phyloP scores from a whole-genome alignment of 129 eudicot genomes.

The Tagetes erecta region DNA sequence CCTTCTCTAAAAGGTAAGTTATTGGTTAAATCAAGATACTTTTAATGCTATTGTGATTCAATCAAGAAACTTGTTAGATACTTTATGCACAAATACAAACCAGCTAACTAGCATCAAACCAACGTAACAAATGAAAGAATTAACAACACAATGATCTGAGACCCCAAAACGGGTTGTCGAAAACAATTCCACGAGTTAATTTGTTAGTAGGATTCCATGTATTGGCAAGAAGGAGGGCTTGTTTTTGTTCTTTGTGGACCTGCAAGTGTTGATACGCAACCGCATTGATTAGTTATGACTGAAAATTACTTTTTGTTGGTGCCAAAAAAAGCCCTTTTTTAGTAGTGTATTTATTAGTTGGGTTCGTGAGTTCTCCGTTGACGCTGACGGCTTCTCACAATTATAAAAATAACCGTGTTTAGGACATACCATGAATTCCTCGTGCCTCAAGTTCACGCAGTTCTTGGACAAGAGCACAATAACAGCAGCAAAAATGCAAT shows the following conservation, averaged over 20 bases:
- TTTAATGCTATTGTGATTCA: background rate
- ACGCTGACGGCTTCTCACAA: background rate
- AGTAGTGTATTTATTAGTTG: background rate
- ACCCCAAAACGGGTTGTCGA: conserved; percentile 1
- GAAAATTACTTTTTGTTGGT: background rate
- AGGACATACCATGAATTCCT: conserved; percentile 45
- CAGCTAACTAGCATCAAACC: conserved; percentile 5
- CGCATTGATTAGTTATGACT: conserved; percentile 4
- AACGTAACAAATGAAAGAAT: background rate
- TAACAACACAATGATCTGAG: background rate
- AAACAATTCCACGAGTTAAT: background rate
- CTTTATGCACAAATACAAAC: background rate
- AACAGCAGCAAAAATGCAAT: conserved; percentile 71
- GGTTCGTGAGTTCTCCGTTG: background rate
- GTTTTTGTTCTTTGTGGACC: conserved; percentile 57
- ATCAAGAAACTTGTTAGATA: background rate
- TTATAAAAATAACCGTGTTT: background rate
- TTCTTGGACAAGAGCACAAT: conserved; percentile 92
- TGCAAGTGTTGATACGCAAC: conserved; percentile 34
- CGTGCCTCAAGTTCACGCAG: conserved; percentile 68
- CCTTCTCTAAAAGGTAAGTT: background rate
- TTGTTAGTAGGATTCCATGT: conserved; percentile 45
- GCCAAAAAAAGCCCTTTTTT: background rate
- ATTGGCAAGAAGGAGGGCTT: conserved; percentile 68
- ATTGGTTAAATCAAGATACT: background rate